Evolutionary conservation across 192 early-diverging fungal species (phyloP), one percentile per base, ranked within the genome.

Genomic region (Backusella mclennaniae): DNA sequence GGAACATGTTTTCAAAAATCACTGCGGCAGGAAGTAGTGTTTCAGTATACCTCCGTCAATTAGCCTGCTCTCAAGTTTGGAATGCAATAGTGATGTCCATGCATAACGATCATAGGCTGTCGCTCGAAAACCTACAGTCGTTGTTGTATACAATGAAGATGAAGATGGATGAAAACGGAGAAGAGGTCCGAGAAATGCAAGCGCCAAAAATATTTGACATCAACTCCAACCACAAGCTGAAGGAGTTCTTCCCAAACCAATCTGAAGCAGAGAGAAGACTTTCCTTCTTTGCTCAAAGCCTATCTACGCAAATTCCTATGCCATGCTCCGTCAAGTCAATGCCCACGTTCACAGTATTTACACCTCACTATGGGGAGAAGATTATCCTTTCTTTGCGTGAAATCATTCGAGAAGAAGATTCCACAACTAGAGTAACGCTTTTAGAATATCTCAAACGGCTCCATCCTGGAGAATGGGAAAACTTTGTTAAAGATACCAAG

Each of bases 401-500:
- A 84, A 92, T 92, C 36, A 92, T 92, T 71, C 88, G 89, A 46
- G 91, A 92, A 74, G 89, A 89, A 80, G 91, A 92, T 71, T 80
- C 86, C 76, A 87, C 87, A 67, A 90, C 91, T 33, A 84, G 89
- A 12, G 87, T 92, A 26, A 92, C 91, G 17, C 77, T 92, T 31
- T 82, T 92, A 46, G 91, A 92, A 79, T 92, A 91, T 59, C 85
- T 90, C 68, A 90, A 92, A 75, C 84, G 85, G 4, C 81, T 91
- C 36, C 90, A 91, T 68, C 81, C 85, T 0, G 86, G 82, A 42
- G 92, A 93, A 78, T 93, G 92, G 92, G 87, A 91, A 53, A 91
- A 93, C 80, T 93, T 93, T 88, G 92, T 92, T 76, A 87, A 90
- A 81, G 92, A 93, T 59, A 90, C 89, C 76, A 92, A 89, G 82